Evolutionary conservation across 768 basidiomycete genomes (phyloP).

Genomic region (Lactarius akahatsu): DNA sequence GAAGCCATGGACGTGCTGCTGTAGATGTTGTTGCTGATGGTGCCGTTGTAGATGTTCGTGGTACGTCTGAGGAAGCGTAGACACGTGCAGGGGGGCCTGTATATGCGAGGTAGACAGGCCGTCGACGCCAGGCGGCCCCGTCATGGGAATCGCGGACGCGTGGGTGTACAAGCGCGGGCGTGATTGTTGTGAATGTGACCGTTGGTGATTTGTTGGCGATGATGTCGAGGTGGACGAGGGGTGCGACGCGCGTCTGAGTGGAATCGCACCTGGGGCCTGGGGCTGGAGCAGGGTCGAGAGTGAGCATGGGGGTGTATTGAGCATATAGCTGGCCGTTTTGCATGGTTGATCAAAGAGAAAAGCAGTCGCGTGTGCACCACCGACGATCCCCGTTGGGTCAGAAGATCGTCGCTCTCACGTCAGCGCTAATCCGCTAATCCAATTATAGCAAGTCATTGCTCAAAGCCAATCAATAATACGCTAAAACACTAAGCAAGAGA

Average conservation of each 20-base stretch:
- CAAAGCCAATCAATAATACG: neutral
- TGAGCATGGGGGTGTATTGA: too few species aligned
- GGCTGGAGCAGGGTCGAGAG: too few species aligned
- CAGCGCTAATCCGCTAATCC: neutral
- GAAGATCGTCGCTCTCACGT: neutral
- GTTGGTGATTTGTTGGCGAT: constrained; percentile 4
- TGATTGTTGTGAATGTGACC: neutral
- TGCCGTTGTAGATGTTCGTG: constrained; percentile 11
- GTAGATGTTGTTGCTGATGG: neutral
- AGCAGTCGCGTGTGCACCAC: neutral
- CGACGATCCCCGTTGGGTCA: neutral
- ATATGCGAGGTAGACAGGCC: constrained; percentile 2
- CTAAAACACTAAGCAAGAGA: neutral
- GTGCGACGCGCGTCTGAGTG: neutral
- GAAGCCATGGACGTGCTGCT: neutral
- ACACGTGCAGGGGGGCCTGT: constrained; percentile 12
- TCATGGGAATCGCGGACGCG: neutral
- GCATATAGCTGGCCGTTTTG: neutral
- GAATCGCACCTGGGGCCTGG: neutral
- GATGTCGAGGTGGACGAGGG: constrained; percentile 1
- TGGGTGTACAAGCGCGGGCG: neutral
- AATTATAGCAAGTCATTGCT: neutral
- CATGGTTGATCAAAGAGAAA: neutral
- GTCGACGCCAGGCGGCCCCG: neutral
- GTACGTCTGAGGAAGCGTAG: neutral